Conservation (phyloP, 306 rosid genomes). For the Acacia melanoxylon region DNA sequence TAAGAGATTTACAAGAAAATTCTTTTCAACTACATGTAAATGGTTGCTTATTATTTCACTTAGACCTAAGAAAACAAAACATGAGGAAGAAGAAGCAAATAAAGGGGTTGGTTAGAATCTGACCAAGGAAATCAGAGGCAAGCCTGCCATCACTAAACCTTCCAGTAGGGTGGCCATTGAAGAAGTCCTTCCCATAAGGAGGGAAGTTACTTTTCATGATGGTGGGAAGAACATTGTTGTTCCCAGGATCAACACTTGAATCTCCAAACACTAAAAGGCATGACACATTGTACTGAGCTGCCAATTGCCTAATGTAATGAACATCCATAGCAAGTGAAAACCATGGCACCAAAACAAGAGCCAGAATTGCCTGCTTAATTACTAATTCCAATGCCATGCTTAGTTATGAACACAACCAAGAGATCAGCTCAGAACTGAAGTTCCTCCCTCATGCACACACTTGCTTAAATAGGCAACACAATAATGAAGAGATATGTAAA, state of each 20-base stretch:
- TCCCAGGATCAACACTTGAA: constrained; percentile 84
- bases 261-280: constrained; percentile 75
- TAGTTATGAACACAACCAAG: not conserved
- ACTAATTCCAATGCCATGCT: not conserved
- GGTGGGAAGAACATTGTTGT: constrained; percentile 68
- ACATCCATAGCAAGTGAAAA: constrained; percentile 28
- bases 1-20: not conserved
- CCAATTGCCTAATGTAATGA: constrained; percentile 27
- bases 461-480: constrained; percentile 22
- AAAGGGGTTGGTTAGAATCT: not conserved
- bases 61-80: not conserved
- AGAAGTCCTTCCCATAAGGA: constrained; percentile 77
- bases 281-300: constrained; percentile 37
- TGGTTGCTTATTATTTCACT: not conserved
- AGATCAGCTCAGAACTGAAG: constrained; percentile 7
- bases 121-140: constrained; percentile 78
- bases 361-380: constrained; percentile 4
- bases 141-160: constrained; percentile 73
- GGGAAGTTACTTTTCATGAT: constrained; percentile 60
- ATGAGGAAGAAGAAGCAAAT: not conserved
- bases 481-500: not conserved
- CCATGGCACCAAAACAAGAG: constrained; percentile 29
- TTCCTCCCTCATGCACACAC: not conserved
- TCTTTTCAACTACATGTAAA: not conserved
- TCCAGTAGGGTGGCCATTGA: constrained; percentile 60